A percentile compares a stretch with the other conserved stretches of the same genome.
These are phyloP conservation scores for Flaveria trinervia DNA, from an alignment of 129 eudicot species.

Conservation along the genomic window DNA sequence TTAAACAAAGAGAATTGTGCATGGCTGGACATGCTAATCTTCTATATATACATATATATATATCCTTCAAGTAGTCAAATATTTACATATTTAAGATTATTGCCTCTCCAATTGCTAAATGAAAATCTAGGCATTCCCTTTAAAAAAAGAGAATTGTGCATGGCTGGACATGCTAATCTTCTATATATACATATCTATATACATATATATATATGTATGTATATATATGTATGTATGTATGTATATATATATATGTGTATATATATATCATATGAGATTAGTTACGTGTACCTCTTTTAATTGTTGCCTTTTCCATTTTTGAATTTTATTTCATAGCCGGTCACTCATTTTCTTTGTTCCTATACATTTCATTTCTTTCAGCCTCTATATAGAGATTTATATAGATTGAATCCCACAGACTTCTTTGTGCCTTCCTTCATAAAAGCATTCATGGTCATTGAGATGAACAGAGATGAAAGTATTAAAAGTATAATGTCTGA, in stretches of 20 bases:
- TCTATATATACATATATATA: background rate
- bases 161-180: background rate
- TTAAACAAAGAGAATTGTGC: background rate
- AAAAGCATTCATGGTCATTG: conserved; percentile 53
- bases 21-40: background rate
- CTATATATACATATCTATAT: background rate
- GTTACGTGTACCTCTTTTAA: background rate
- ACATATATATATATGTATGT: background rate
- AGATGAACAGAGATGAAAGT: conserved; percentile 50
- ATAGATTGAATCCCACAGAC: conserved; percentile 56
- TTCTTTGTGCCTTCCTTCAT: conserved; percentile 80
- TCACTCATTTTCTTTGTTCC: conserved; percentile 18
- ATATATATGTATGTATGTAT: too few species aligned
- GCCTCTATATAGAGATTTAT: conserved; percentile 77
- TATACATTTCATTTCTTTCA: conserved; percentile 36
- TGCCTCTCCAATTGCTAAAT: background rate
- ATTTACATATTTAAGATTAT: conserved; percentile 3
- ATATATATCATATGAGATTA: conserved; percentile 5
- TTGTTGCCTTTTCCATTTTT: background rate
- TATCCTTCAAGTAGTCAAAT: background rate
- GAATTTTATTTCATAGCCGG: background rate
- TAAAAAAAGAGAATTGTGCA: background rate
- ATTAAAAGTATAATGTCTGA: conserved; percentile 76
- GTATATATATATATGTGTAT: background rate
- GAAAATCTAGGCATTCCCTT: background rate